Evolutionary conservation across 1,284 basidiomycete species (phyloP).

Genomic region (Cryptococcus sp.): DNA sequence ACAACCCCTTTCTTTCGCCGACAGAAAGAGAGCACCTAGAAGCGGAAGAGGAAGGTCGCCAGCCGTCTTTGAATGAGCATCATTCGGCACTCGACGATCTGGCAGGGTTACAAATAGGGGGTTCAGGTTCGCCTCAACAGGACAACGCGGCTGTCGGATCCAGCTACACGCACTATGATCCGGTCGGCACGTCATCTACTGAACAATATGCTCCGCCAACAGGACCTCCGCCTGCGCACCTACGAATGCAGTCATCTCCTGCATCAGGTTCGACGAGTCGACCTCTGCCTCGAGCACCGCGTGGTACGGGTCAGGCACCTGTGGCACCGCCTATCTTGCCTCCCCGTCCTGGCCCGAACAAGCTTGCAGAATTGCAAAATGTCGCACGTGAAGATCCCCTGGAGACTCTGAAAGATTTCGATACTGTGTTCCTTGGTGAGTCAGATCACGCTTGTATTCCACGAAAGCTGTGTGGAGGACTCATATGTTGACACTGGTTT

Average conservation of each 20-base stretch:
- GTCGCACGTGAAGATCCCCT: slow-evolving; percentile 34
- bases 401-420: slow-evolving; percentile 46
- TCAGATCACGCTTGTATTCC: slow-evolving; percentile 1
- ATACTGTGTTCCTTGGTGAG: slow-evolving; percentile 50
- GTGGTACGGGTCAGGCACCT: neutral
- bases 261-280: slow-evolving; percentile 1
- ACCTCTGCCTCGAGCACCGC: slow-evolving; percentile 15
- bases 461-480: neutral
- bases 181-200: neutral
- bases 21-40: slow-evolving; percentile 66
- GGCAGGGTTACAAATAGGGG: neutral
- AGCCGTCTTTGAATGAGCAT: neutral
- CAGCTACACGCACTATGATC: slow-evolving; percentile 12
- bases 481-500: neutral
- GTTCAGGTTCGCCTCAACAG: neutral
- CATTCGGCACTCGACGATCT: neutral
- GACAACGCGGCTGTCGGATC: slow-evolving; percentile 25
- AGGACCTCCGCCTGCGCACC: slow-evolving; percentile 57
- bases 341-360: slow-evolving; percentile 6
- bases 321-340: slow-evolving; percentile 16
- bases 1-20: slow-evolving; percentile 59
- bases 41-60: slow-evolving; percentile 14
- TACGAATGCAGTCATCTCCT: slow-evolving; percentile 13
- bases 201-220: slow-evolving; percentile 58
- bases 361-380: slow-evolving; percentile 4